Evolutionary conservation across 2,329 filamentous ascomycete genomes (phyloP).

Genomic region (Diatrype stigma): DNA sequence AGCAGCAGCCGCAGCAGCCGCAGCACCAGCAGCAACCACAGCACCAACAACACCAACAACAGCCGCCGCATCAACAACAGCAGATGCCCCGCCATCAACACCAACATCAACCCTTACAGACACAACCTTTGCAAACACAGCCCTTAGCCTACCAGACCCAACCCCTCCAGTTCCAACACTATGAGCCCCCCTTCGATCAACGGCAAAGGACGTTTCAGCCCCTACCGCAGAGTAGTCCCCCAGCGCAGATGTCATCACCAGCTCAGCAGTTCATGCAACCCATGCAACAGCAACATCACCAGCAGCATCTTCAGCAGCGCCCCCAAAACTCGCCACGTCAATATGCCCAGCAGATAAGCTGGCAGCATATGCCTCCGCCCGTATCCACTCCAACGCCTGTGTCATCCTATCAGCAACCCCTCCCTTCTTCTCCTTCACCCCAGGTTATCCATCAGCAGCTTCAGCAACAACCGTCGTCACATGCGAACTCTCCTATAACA

Average conservation of each 20-base stretch:
- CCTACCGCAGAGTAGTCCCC: slow-evolving; percentile 15
- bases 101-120: too few relatives aligned
- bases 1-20: slow-evolving; percentile 19
- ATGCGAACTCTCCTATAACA: slow-evolving; percentile 20
- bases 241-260: slow-evolving; percentile 21
- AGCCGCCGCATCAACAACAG: slow-evolving; percentile 15
- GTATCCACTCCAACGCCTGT: slow-evolving; percentile 16
- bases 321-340: slow-evolving; percentile 8
- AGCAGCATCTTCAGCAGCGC: slow-evolving; percentile 5
- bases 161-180: slow-evolving; percentile 23
- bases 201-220: slow-evolving; percentile 21
- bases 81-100: slow-evolving; percentile 14
- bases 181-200: slow-evolving; percentile 27
- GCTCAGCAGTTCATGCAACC: slow-evolving; percentile 32
- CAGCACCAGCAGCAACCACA: slow-evolving; percentile 19
- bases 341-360: slow-evolving; percentile 18
- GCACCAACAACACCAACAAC: slow-evolving; percentile 9
- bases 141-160: slow-evolving; percentile 20
- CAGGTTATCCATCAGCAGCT: slow-evolving; percentile 8
- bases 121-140: slow-evolving; percentile 24
- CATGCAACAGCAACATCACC: slow-evolving; percentile 23
- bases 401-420: slow-evolving; percentile 43
- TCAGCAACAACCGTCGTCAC: slow-evolving; percentile 17
- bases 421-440: slow-evolving; percentile 37
- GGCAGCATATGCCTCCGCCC: slow-evolving; percentile 24